Base-by-base conservation (phyloP, 1,284 basidiomycete genomes). In the Irpex sp. region DNA sequence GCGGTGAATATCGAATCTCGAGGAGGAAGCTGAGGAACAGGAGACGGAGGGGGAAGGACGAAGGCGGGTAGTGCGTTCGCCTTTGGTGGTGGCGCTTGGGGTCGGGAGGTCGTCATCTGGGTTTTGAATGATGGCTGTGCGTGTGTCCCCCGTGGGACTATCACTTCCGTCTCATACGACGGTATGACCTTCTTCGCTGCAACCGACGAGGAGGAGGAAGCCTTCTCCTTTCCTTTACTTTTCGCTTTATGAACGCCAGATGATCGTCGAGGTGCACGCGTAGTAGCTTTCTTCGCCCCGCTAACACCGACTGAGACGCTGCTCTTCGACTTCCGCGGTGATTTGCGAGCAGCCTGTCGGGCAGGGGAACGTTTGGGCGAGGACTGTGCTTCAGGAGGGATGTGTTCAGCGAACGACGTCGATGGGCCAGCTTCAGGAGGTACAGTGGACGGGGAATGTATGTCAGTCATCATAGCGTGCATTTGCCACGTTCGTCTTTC, bases 41-140 rank as follows among this genome's bases (percentile, higher is more conserved):
- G 88, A 8, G 89, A 89, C 1, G 86, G 89, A 0, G 88, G 89
- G 13, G 89, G 89, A 1, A 92, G 80, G 2, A 88, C 85, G 65
- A 92, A 92, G 15, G 85, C 81, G 3, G 82, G 85, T 1, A 87
- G 82, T 26, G 88, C 26, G 26, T 26, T 26, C 78, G 38, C 66
- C 55, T 8, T 67, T 64, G 1, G 67, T 69, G 11, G 67, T 68
- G 26, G 26, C 4, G 26, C 26, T 13, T 67, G 67, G 8, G 44
- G 52, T 40, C 61, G 62, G 0, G 71, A 61, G 7, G 64, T 59
- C 4, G 57, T 64, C 61, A 73, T 66, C 57, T 69, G 72, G 9
- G 70, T 72, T 66, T 72, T 73, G 67, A 74, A 74, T 9, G 64
- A 64, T 6, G 73, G 72, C n/a, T 61, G 36, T 11, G 62, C 62